Evolutionary conservation across 2,329 filamentous ascomycete genomes (phyloP), one percentile per base, ranked within the genome.

Genomic region (Chaetomium strumarium): DNA sequence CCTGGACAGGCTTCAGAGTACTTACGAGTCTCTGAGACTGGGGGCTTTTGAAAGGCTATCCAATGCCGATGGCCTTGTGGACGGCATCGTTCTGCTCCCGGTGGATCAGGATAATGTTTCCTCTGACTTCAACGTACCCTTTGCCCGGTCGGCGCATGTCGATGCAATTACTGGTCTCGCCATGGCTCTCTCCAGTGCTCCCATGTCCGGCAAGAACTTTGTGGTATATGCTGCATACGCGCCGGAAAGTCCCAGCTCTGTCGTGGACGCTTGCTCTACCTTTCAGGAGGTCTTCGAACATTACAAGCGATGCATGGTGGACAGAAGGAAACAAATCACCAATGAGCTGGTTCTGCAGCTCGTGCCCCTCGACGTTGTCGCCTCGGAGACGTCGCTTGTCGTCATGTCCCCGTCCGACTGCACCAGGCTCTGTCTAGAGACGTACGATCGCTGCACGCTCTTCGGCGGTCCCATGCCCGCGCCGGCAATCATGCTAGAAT

Each of bases 281-380:
- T 92, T 92, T 64, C 84, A 87, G 66, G 75, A 80, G 37, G 79
- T 92, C 5, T 87, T 85, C 59, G 82, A 88, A 56, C 70, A 78
- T 4, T 87, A 86, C 62, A 76, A 72, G 55, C 73, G 68, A 55
- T 64, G 75, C 19, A 65, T 80, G 42, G 67, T 72, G 3, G 77
- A 77, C 43, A 76, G 73, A 55, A 77, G 73, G 52, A 65, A 74
- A 49, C 61, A 70, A 7, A 66, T 73, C 4, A 63, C 71, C 19
- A 84, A 81, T 51, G 86, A 92, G 52, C 65, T 93, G n/a, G 84
- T 90, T 4, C 71, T 95, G 16, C 89, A 95, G 63, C 75, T 95
- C 2, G 71, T 95, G 1, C 85, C 89, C 0, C 75, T 84, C 14
- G 79, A 81, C 51, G 73, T 83, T n/a, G 68, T 93, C 9, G 81